A percentile compares a stretch with the other conserved stretches of the same genome.
phyloP scores from a whole-genome alignment of 371 early-diverging fungal species.

The Mucor racemosus region DNA sequence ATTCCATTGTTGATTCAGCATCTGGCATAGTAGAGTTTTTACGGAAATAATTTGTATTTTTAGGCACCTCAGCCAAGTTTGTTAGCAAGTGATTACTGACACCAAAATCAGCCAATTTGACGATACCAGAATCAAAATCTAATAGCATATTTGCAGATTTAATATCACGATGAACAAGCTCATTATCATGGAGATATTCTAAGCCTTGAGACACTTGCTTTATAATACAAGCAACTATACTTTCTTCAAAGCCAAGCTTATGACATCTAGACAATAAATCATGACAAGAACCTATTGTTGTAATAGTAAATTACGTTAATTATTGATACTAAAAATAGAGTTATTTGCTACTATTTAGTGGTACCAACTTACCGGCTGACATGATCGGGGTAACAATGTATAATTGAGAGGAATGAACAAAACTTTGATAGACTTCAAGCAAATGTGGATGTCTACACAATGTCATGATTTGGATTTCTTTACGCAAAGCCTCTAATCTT shows the following conservation, averaged over 20 bases:
- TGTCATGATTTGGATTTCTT: conserved; percentile 79
- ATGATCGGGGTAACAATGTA: conserved; percentile 74
- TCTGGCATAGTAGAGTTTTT: not conserved
- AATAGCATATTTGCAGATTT: conserved; percentile 93
- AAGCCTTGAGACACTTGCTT: conserved; percentile 88
- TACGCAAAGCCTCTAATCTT: conserved; percentile 43
- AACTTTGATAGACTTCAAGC: conserved; percentile 68
- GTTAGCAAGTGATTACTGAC: conserved; percentile 41
- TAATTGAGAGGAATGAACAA: conserved; percentile 61
- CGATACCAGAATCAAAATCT: conserved; percentile 64
- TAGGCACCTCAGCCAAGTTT: conserved; percentile 15
- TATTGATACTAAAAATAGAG: not conserved
- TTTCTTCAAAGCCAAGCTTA: conserved; percentile 41
- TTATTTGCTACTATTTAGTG: too few species aligned
- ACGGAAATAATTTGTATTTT: conserved; percentile 8
- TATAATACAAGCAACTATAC: conserved; percentile 64
- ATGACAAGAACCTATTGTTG: conserved; percentile 41
- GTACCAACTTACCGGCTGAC: conserved; percentile 54
- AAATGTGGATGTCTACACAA: conserved; percentile 71
- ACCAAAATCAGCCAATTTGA: conserved; percentile 56
- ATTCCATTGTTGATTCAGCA: conserved; percentile 1
- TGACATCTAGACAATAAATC: conserved; percentile 35
- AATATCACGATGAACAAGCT: conserved; percentile 96
- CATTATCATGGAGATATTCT: conserved; percentile 88
- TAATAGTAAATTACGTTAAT: conserved; percentile 3